Evolutionary conservation across 2,329 filamentous ascomycete species (phyloP), one percentile per base, ranked within the genome.

Genomic region (Sporothrix dimorphospora): DNA sequence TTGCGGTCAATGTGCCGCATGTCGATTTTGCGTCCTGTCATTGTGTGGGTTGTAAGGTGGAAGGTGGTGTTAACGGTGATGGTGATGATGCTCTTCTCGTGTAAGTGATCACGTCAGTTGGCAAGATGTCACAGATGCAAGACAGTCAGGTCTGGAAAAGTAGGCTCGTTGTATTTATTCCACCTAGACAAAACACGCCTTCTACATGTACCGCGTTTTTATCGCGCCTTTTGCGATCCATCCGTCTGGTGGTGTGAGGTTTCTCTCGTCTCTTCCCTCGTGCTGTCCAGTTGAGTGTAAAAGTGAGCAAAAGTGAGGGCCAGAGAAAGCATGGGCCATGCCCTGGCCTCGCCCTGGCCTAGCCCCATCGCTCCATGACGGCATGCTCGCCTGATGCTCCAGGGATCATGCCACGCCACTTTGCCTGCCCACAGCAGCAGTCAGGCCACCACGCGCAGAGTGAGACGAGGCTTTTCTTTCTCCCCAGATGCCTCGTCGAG

Each of bases 1-100:
- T 90, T 88, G 59, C 91, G 88, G 79, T 91, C 88, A 75, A 94
- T 85, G 77, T 93, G 91, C 79, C 89, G 83, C 74, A 73, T 74
- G 14, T 75, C 73, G 12, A 76, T 72, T 4, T 66, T 72, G 5
- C 75, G 70, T 27, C 72, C 75, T 11, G 67, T 4, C 72, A 74
- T 75, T 12, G 40, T 71, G 61, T 5, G 7, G 16, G 3, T 19
- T 57, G 49, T 40, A n/a, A 12, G 27, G 14, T 24, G 49, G 3
- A 11, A 9, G 42, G 42, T 11, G 16, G 7, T 45, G 11, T 3
- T 45, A 8, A 9, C 11, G 42, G 16, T 45, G 11, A 16, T 45
- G 42, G 4, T 49, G 12, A n/a, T 14, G 38, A 34, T 57, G 21
- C 3, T 12, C 3, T 34, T 57, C 27, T 57, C 14, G 53, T 57